Conservation (phyloP, 164 flowering plant genomes). For the Dillenia turbinata region DNA sequence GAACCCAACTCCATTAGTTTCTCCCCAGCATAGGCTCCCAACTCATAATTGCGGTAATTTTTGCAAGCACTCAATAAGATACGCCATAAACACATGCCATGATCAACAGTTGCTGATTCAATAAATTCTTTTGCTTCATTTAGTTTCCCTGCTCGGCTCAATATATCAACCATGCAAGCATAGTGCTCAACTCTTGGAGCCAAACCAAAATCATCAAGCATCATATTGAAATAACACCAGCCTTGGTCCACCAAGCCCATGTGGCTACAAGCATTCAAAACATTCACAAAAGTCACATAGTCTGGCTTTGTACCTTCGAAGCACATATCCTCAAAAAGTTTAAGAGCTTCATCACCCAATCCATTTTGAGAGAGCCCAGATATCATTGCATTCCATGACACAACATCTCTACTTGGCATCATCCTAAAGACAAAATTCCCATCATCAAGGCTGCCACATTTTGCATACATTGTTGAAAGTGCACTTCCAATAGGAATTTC, state of each 20-base stretch:
- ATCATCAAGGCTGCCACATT: slow-evolving; percentile 70
- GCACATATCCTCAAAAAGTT: slow-evolving; percentile 68
- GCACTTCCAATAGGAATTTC: slow-evolving; percentile 74
- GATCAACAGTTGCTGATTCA: slow-evolving; percentile 58
- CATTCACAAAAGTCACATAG: slow-evolving; percentile 64
- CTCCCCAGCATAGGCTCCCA: slow-evolving; percentile 84
- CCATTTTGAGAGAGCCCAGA: slow-evolving; percentile 85
- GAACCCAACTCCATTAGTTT: slow-evolving; percentile 68
- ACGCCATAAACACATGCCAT: slow-evolving; percentile 73
- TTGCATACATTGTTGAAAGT: slow-evolving; percentile 74
- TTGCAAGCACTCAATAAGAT: slow-evolving; percentile 60
- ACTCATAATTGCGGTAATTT: slow-evolving; percentile 46
- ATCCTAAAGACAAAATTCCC: slow-evolving; percentile 51
- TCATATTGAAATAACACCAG: slow-evolving; percentile 55
- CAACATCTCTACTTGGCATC: slow-evolving; percentile 53
- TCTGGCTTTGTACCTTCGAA: slow-evolving; percentile 57
- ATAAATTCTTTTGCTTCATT: slow-evolving; percentile 70
- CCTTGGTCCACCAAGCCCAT: slow-evolving; percentile 72
- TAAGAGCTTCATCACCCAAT: slow-evolving; percentile 51
- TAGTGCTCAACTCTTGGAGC: slow-evolving; percentile 62
- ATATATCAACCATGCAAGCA: slow-evolving; percentile 84
- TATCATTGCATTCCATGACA: slow-evolving; percentile 87
- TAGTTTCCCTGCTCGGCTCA: slow-evolving; percentile 74
- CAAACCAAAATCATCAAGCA: slow-evolving; percentile 44
- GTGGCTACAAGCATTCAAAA: slow-evolving; percentile 87